Evolutionary conservation across 2,329 filamentous ascomycete species (phyloP).

Genomic region (Emergomyces pasteurianus): DNA sequence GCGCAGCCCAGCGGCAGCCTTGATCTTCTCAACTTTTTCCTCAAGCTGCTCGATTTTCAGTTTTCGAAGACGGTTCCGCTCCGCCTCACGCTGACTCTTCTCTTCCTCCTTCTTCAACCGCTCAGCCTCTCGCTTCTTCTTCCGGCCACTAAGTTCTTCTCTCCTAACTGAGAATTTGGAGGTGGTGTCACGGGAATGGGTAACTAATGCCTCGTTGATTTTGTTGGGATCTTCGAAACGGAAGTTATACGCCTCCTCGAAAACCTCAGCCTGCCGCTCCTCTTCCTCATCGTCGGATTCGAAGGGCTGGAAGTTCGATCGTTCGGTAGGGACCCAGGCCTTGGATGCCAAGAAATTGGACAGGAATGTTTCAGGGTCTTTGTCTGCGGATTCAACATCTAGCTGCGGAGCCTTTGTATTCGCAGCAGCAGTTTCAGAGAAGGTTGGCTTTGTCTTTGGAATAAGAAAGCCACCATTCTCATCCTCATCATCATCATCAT

Average conservation of each 20-base stretch:
- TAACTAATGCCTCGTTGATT: constrained; percentile 75
- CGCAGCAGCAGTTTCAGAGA: constrained; percentile 9
- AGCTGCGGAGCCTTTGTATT: constrained; percentile 41
- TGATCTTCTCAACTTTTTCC: constrained; percentile 75
- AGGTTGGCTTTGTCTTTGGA: constrained; percentile 46
- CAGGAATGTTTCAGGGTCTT: constrained; percentile 84
- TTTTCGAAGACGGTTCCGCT: constrained; percentile 72
- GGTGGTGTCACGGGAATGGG: constrained; percentile 78
- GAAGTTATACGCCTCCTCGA: constrained; percentile 88
- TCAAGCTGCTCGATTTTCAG: constrained; percentile 87
- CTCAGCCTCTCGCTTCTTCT: constrained; percentile 68
- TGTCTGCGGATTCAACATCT: constrained; percentile 65
- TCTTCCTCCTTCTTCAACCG: constrained; percentile 65
- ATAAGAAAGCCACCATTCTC: constrained; percentile 66
- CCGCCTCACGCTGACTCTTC: constrained; percentile 62
- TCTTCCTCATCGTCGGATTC: constrained; percentile 83
- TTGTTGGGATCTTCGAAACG: constrained; percentile 87
- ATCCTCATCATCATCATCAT: constrained; percentile 39
- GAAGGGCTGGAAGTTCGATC: constrained; percentile 62
- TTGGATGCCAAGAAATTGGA: constrained; percentile 89
- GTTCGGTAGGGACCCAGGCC: constrained; percentile 67
- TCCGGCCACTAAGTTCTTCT: constrained; percentile 65
- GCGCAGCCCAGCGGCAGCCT: constrained; percentile 69
- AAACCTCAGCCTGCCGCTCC: constrained; percentile 65
- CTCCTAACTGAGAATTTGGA: constrained; percentile 73